Base-by-base conservation (phyloP, 805 yeast genomes). In the Wickerhamomyces queroliae region DNA sequence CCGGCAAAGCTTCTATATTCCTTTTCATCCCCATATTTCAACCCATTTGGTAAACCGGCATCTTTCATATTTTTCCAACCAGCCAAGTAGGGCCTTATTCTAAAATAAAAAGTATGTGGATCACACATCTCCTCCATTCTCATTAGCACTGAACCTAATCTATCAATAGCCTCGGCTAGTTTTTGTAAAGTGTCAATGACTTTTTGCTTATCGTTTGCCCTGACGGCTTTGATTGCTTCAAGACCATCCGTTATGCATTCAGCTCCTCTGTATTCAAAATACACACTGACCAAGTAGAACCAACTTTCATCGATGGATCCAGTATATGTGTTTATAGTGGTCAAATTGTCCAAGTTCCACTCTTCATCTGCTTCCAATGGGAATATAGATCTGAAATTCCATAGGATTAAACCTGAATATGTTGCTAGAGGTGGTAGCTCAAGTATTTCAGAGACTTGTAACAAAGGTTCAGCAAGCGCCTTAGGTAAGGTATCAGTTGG, bases 41-140 rank as follows among this genome's bases (percentile, higher is more conserved):
- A 81, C 1, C 97, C 98, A 42, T 79, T 61, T 12, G 80, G 79
- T 42, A 90, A 69, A 0, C 97, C 97, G 2, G 82, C 89, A 40
- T 30, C 87, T 20, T 75, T 77, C 96, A 91, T 90, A 54, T 86
- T 86, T 56, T 80, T 80, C 95, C 96, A 91, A 2, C 97, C 98
- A 1, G 96, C 96, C 47, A 91, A 66, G 52, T 75, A 90, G 1
- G 97, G 97, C 54, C 98, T 72, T 34, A 90, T 73, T 44, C 91
- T 74, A 66, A 74, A 85, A 61, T 86, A 90, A 58, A 91, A 90
- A 4, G 84, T 80, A 56, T 88, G 95, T 3, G 98, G 97, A 55
- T 89, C 96, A 61, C 96, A 87, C 83, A 83, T 83, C 49, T 90
- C 95, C 54, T 85, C 89, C 93, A 90, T 84, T 50, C 75, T 72